Evolutionary conservation across 208 protist species (phyloP).

Genomic region (Angomonas desouzai): DNA sequence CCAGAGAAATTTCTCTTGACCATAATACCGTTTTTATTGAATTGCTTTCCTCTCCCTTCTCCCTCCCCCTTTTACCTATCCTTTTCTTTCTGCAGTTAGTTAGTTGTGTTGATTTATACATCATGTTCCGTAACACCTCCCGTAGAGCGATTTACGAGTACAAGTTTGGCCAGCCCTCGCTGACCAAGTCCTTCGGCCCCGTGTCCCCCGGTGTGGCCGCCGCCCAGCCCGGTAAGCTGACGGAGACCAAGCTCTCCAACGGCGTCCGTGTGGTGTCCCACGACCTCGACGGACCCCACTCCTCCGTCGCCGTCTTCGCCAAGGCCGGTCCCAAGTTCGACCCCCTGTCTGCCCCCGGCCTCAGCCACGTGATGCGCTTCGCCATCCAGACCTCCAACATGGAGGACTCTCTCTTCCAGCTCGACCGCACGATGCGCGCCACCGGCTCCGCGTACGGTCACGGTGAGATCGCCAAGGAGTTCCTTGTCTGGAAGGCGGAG

Average conservation of each 20-base stretch:
- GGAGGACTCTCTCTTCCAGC: constrained; percentile 81
- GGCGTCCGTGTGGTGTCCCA: constrained; percentile 76
- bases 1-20: neutral
- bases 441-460: constrained; percentile 72
- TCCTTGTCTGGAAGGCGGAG: constrained; percentile 72
- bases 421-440: constrained; percentile 79
- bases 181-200: constrained; percentile 52
- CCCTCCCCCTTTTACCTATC: constrained; percentile 11
- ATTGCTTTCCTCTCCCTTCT: constrained; percentile 8
- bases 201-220: constrained; percentile 30
- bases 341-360: constrained; percentile 57
- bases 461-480: constrained; percentile 72
- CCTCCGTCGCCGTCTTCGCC: constrained; percentile 66
- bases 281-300: constrained; percentile 60
- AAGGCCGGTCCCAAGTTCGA: constrained; percentile 82
- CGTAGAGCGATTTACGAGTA: constrained; percentile 64
- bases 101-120: constrained; percentile 11
- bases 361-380: constrained; percentile 86
- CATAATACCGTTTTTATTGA: neutral
- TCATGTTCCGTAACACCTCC: constrained; percentile 56
- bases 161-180: constrained; percentile 74
- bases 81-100: constrained; percentile 7
- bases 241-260: constrained; percentile 59
- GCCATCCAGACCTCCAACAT: constrained; percentile 84
- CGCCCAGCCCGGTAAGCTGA: constrained; percentile 29